Evolutionary conservation across 1,284 basidiomycete species (phyloP).

Genomic region (Ceratobasidium sp.): DNA sequence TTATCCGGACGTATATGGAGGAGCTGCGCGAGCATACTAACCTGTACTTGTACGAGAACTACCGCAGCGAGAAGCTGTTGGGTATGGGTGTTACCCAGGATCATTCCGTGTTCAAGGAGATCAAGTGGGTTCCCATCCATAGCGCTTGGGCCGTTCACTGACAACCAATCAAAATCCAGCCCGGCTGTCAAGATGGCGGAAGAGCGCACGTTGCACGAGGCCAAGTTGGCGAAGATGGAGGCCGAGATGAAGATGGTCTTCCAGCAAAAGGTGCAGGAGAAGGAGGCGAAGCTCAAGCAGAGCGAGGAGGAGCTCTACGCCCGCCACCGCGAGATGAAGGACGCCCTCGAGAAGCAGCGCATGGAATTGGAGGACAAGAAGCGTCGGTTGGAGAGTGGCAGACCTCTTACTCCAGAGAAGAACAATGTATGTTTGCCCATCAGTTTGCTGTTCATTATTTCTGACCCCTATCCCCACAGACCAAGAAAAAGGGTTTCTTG

Average conservation of each 20-base stretch:
- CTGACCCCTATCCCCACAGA: conserved; percentile 60
- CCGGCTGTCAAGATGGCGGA: conserved; percentile 95
- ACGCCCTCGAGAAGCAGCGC: conserved; percentile 96
- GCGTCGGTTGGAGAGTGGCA: conserved; percentile 92
- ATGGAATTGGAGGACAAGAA: conserved; percentile 98
- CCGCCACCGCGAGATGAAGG: conserved; percentile 98
- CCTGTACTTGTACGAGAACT: conserved; percentile 94
- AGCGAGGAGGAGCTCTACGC: conserved; percentile 98
- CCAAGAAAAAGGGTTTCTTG: conserved; percentile 82
- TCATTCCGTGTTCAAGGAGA: conserved; percentile 96
- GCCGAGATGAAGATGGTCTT: conserved; percentile 99
- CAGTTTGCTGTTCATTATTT: background rate
- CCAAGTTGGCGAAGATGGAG: conserved; percentile 98
- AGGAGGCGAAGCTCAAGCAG: conserved; percentile 97
- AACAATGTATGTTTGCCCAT: conserved; percentile 54
- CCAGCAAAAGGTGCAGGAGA: conserved; percentile 99
- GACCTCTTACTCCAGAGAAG: conserved; percentile 96
- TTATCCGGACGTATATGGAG: conserved; percentile 98
- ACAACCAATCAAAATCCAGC: conserved; percentile 61
- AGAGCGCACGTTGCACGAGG: conserved; percentile 92
- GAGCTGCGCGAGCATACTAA: conserved; percentile 96
- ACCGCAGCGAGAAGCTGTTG: conserved; percentile 93
- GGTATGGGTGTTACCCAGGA: conserved; percentile 98
- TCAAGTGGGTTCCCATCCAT: conserved; percentile 78
- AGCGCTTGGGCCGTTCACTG: background rate